Percentiles rank a stretch among this genome's conserved stretches.
phyloP scores from a whole-genome alignment of 345 rosid genomes.

The Aegle marmelos region DNA sequence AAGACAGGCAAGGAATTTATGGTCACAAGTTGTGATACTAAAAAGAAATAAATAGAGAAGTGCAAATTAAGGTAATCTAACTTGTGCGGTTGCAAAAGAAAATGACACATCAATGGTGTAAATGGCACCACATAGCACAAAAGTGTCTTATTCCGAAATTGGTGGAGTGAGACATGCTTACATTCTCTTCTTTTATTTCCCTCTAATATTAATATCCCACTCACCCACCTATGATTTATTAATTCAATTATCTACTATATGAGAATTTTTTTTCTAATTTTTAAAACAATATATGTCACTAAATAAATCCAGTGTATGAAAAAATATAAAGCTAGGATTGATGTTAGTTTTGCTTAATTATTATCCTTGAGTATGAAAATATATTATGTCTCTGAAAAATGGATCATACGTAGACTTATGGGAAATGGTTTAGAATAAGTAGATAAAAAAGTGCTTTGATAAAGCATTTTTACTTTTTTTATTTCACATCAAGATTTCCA shows the following conservation, averaged over 20 bases:
- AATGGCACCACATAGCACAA: background rate
- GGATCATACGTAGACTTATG: background rate
- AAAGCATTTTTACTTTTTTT: background rate
- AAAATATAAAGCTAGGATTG: too few relatives aligned
- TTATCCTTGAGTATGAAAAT: too few relatives aligned
- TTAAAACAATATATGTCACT: too few relatives aligned
- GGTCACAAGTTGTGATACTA: constrained; percentile 17
- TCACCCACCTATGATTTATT: background rate
- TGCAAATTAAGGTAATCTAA: background rate
- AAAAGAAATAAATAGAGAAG: background rate
- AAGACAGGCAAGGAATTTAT: constrained; percentile 24
- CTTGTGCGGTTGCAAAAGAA: constrained; percentile 3
- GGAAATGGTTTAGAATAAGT: background rate
- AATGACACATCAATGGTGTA: constrained; percentile 6
- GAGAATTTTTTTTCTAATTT: too few relatives aligned
- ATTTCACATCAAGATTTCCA: background rate
- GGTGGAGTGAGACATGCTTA: background rate
- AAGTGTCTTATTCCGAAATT: background rate
- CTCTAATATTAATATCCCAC: background rate
- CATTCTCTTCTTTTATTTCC: constrained; percentile 11
- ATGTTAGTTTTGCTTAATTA: too few relatives aligned
- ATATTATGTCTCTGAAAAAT: background rate
- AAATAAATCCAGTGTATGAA: too few relatives aligned
- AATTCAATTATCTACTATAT: background rate
- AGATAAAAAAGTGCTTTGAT: background rate